Percentiles rank a stretch among this genome's conserved stretches.
These are phyloP conservation scores for Elaeagnus macrophylla DNA, from an alignment of 306 rosid genomes.

Conservation along the genomic window DNA sequence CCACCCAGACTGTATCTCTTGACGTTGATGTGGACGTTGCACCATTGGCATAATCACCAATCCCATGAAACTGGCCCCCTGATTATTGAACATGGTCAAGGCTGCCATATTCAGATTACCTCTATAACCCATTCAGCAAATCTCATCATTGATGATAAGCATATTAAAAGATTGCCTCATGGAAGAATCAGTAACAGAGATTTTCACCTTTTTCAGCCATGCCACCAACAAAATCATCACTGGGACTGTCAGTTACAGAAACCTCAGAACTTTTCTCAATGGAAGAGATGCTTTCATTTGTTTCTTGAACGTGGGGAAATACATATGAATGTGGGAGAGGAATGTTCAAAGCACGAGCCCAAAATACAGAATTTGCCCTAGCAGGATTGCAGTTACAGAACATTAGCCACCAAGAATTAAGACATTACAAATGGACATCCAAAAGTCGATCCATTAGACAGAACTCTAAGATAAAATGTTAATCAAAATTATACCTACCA, in stretches of 20 bases:
- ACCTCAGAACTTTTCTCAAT: constrained; percentile 15
- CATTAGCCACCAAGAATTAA: constrained; percentile 25
- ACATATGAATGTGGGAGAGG: constrained; percentile 80
- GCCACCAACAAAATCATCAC: constrained; percentile 22
- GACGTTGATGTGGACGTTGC: constrained; percentile 24
- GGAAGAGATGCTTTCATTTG: constrained; percentile 25
- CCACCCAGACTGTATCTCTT: constrained; percentile 74
- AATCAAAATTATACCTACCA: constrained; percentile 48
- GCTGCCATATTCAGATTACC: too few species aligned
- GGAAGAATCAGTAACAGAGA: neutral
- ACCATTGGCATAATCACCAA: constrained; percentile 33
- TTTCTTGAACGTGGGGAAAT: constrained; percentile 58
- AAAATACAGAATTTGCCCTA: constrained; percentile 92
- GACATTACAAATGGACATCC: constrained; percentile 2
- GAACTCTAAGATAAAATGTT: constrained; percentile 9
- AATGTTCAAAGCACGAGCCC: constrained; percentile 89
- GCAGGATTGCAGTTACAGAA: constrained; percentile 24
- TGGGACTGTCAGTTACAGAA: constrained; percentile 13
- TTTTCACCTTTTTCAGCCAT: constrained; percentile 35
- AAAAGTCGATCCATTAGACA: constrained; percentile 5
- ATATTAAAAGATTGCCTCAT: neutral
- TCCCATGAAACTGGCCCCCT: constrained; percentile 39
- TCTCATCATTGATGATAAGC: neutral
- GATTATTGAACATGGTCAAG: constrained; percentile 15
- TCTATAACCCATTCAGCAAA: neutral